Percentiles rank a stretch among this genome's conserved stretches.
Conservation (phyloP, 2,329 filamentous ascomycete genomes). For the Diplodia corticola region DNA sequence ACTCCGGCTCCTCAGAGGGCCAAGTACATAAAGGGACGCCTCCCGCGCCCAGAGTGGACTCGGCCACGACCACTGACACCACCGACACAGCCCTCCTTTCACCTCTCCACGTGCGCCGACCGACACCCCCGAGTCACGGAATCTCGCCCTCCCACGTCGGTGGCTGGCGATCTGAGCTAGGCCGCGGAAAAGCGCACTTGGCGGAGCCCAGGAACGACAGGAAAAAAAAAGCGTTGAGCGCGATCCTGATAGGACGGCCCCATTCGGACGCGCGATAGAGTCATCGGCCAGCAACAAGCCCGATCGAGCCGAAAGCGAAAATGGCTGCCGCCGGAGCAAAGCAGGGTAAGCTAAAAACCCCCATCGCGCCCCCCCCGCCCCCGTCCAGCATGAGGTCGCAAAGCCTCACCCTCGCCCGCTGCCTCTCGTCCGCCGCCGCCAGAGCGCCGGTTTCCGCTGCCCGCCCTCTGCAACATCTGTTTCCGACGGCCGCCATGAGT, state of each 20-base stretch:
- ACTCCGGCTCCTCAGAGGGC: slow-evolving; percentile 14
- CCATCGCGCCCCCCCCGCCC: neutral
- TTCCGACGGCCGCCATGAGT: slow-evolving; percentile 10
- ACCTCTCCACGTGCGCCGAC: neutral
- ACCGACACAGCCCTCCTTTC: slow-evolving; percentile 1
- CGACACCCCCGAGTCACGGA: slow-evolving; percentile 8
- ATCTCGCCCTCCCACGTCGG: neutral
- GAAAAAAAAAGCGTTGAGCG: slow-evolving; percentile 20
- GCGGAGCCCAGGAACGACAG: neutral
- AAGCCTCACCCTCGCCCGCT: slow-evolving; percentile 2
- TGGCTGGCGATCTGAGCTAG: neutral
- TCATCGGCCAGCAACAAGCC: slow-evolving; percentile 1
- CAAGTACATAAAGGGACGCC: slow-evolving; percentile 1
- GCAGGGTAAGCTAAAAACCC: slow-evolving; percentile 1
- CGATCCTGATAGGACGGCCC: slow-evolving; percentile 11
- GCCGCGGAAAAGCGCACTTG: slow-evolving; percentile 10
- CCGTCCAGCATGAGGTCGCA: slow-evolving; percentile 1
- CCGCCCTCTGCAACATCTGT: slow-evolving; percentile 12
- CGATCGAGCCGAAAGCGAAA: neutral
- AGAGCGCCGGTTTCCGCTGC: slow-evolving; percentile 14
- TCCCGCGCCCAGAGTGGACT: neutral
- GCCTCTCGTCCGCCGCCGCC: slow-evolving; percentile 6
- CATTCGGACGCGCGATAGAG: slow-evolving; percentile 15
- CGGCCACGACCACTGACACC: neutral
- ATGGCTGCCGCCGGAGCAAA: slow-evolving; percentile 9